These are phyloP conservation scores for Saitoella complicata DNA, from an alignment of 805 yeast genomes.

Conservation along the genomic window DNA sequence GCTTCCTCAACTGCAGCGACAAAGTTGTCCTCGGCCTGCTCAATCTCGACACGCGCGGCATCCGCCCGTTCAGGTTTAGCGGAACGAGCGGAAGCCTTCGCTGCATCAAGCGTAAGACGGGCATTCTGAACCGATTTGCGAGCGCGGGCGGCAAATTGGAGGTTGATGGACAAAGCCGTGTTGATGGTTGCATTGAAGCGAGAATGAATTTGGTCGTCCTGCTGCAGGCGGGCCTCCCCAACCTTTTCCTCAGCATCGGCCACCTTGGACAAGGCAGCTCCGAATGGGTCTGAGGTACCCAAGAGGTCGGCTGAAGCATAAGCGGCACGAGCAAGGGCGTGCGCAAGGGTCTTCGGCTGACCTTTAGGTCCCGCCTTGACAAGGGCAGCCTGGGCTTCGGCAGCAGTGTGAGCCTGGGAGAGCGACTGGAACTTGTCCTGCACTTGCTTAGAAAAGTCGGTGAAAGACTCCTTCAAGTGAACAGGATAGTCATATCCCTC, in stretches of 20 bases:
- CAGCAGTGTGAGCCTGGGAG: slow-evolving; percentile 55
- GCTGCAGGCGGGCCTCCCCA: slow-evolving; percentile 69
- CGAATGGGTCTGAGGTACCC: slow-evolving; percentile 34
- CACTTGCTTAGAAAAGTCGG: slow-evolving; percentile 52
- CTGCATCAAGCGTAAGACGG: slow-evolving; percentile 63
- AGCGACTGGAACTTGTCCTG: slow-evolving; percentile 48
- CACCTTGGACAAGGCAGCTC: slow-evolving; percentile 47
- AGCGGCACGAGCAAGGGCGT: slow-evolving; percentile 66
- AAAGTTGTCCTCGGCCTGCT: slow-evolving; percentile 74
- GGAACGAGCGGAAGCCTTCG: slow-evolving; percentile 37
- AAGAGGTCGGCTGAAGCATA: slow-evolving; percentile 32
- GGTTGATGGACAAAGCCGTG: slow-evolving; percentile 42
- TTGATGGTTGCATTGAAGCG: slow-evolving; percentile 54
- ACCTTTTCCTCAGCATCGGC: slow-evolving; percentile 56
- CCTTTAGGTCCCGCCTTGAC: slow-evolving; percentile 32
- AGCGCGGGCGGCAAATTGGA: slow-evolving; percentile 47
- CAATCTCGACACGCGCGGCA: slow-evolving; percentile 57
- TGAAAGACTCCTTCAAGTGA: slow-evolving; percentile 54
- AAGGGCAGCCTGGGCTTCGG: slow-evolving; percentile 69
- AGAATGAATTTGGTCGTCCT: slow-evolving; percentile 54
- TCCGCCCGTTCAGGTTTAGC: slow-evolving; percentile 55
- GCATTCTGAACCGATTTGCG: slow-evolving; percentile 64
- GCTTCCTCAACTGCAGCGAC: slow-evolving; percentile 84
- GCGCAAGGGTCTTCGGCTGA: slow-evolving; percentile 66
- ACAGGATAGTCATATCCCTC: slow-evolving; percentile 78